phyloP scores from a whole-genome alignment of 306 rosid genomes.

The Inga oerstediana region DNA sequence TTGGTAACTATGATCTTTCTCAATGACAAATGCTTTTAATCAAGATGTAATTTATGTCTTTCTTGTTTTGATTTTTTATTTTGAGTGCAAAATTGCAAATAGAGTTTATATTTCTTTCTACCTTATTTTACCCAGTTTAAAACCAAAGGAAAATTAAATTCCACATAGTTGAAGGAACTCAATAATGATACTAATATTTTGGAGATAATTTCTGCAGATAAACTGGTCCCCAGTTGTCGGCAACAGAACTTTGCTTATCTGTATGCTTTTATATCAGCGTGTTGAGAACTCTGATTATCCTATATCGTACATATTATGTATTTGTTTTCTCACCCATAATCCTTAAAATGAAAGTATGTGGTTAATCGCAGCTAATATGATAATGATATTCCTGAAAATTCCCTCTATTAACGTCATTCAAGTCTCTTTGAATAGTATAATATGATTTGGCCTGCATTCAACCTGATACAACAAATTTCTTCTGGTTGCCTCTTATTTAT shows the following conservation, averaged over 20 bases:
- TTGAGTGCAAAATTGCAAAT: slow-evolving; percentile 2
- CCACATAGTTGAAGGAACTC: background rate
- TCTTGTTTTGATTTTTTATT: background rate
- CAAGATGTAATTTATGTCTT: background rate
- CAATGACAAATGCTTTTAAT: background rate
- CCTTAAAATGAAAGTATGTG: slow-evolving; percentile 7
- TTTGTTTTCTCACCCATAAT: slow-evolving; percentile 23
- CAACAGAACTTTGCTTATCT: slow-evolving; percentile 13
- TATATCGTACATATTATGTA: slow-evolving; percentile 22
- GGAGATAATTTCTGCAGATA: slow-evolving; percentile 16
- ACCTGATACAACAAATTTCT: slow-evolving; percentile 1
- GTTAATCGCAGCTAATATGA: slow-evolving; percentile 13
- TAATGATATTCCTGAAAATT: slow-evolving; percentile 1
- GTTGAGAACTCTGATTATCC: slow-evolving; percentile 28
- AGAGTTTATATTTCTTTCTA: slow-evolving; percentile 15
- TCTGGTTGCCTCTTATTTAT: background rate
- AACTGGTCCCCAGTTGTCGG: slow-evolving; percentile 26
- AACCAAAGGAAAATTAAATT: slow-evolving; percentile 24
- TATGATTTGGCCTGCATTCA: slow-evolving; percentile 12
- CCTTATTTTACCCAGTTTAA: slow-evolving; percentile 3
- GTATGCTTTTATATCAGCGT: slow-evolving; percentile 21
- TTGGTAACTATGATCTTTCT: background rate
- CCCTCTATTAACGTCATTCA: slow-evolving; percentile 3
- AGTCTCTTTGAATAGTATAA: slow-evolving; percentile 15
- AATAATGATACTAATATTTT: slow-evolving; percentile 6